phyloP scores from a whole-genome alignment of 257 asterid genomes.

The Nicotiana tabacum region DNA sequence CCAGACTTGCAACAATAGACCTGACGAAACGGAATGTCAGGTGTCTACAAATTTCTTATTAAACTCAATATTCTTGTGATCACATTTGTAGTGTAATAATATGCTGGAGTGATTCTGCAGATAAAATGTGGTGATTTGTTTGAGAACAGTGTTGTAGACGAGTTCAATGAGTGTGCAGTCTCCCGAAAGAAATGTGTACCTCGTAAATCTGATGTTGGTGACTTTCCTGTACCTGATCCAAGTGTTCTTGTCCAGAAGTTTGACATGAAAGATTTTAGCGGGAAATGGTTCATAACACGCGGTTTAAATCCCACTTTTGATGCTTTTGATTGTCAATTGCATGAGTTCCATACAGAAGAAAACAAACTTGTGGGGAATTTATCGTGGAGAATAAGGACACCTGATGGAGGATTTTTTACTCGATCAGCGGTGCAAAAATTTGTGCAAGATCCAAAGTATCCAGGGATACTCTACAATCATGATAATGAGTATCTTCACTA shows the following conservation, averaged over 20 bases:
- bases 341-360: conserved; percentile 80
- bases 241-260: conserved; percentile 61
- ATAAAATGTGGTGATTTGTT: conserved; percentile 94
- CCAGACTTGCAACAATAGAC: conserved; percentile 90
- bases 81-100: background rate
- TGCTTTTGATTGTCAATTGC: conserved; percentile 84
- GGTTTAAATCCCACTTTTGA: conserved; percentile 94
- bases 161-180: conserved; percentile 96
- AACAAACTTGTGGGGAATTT: conserved; percentile 63
- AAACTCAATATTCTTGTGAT: background rate
- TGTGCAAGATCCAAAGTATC: conserved; percentile 76
- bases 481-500: conserved; percentile 93
- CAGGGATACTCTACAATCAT: conserved; percentile 86
- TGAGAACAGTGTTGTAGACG: conserved; percentile 77
- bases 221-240: conserved; percentile 84
- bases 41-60: conserved; percentile 24
- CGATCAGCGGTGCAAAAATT: conserved; percentile 70
- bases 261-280: conserved; percentile 65
- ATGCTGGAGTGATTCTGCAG: conserved; percentile 36
- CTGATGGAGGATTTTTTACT: conserved; percentile 84
- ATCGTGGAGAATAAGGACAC: conserved; percentile 77
- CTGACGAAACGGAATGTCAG: conserved; percentile 99
- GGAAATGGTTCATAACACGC: conserved; percentile 85
- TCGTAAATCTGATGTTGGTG: conserved; percentile 90
- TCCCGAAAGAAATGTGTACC: conserved; percentile 97